Evolutionary conservation across 2,329 filamentous ascomycete species (phyloP), one percentile per base, ranked within the genome.

Genomic region (Tolypocladium cylindrosporum): DNA sequence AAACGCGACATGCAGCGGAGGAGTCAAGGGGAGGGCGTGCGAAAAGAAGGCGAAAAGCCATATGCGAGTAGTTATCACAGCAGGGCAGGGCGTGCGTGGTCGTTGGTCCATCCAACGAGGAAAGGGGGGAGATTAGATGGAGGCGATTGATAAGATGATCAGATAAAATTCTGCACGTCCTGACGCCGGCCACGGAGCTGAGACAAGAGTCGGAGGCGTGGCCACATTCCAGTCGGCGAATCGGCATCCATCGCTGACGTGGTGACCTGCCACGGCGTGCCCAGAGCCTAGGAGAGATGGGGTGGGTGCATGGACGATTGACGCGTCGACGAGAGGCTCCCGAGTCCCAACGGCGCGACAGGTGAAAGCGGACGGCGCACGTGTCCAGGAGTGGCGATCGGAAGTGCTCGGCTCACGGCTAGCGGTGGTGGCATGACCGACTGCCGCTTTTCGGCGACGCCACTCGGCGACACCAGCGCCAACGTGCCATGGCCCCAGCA

Each of bases 111-210:
- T 27, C 24, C 24, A 11, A 31, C 11, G 14, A 27, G 31, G 10
- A 45, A 31, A 27, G 11, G 36, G 16, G 39, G n/a, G 54, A 52
- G 57, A 48, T 58, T 45, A 36, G 39, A 52, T 53, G 39, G 5
- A 27, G 42, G 43, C 16, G 58, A 57, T 57, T 59, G 58, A 59
- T 59, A 57, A 59, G 58, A 59, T 59, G 52, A 59, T 59, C 58
- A 57, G 58, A 59, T 59, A 57, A 57, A 50, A 27, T 42, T 36
- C 41, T 19, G 31, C 48, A 37, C 48, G 19, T 21, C 31, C 48
- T 31, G 27, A 5, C 45, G 5, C 21, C 14, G 37, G 37, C 37
- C 37, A 14, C 45, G 16, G 27, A 7, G 21, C 13, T 43, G 27
- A 41, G 53, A 31, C 39, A 55, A 14, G 53, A 55, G 24, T 40